Conservation (phyloP, 148 eudicot species). For the Polygonum maritimum region DNA sequence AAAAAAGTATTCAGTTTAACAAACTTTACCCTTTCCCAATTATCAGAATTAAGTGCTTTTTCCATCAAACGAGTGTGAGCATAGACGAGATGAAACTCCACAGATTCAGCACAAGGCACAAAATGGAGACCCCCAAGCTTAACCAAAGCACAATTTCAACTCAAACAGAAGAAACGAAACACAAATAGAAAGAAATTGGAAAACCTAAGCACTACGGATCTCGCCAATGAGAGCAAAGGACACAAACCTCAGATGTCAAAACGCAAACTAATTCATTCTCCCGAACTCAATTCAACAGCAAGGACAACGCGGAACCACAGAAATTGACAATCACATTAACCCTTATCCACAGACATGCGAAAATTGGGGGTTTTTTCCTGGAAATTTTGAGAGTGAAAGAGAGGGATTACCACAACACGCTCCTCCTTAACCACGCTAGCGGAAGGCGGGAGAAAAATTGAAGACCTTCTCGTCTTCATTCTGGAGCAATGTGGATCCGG, state of each 20-base stretch:
- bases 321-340: neutral
- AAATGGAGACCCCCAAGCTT: neutral
- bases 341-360: neutral
- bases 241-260: neutral
- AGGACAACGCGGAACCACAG: neutral
- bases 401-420: neutral
- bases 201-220: neutral
- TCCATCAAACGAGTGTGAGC: neutral
- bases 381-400: neutral
- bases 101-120: neutral
- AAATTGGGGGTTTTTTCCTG: neutral
- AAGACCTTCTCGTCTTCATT: slow-evolving; percentile 6
- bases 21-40: neutral
- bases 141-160: neutral
- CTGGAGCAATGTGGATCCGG: neutral
- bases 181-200: neutral
- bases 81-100: neutral
- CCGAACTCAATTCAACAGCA: neutral
- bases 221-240: neutral
- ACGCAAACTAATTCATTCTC: neutral
- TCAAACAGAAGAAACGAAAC: neutral
- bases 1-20: neutral
- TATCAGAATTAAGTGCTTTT: neutral
- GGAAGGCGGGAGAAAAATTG: neutral
- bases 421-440: neutral